A percentile compares a stretch with the other conserved stretches of the same genome.
Evolutionary conservation across 164 flowering plant genomes (phyloP).

Genomic region (Tetrastigma voinierianum): DNA sequence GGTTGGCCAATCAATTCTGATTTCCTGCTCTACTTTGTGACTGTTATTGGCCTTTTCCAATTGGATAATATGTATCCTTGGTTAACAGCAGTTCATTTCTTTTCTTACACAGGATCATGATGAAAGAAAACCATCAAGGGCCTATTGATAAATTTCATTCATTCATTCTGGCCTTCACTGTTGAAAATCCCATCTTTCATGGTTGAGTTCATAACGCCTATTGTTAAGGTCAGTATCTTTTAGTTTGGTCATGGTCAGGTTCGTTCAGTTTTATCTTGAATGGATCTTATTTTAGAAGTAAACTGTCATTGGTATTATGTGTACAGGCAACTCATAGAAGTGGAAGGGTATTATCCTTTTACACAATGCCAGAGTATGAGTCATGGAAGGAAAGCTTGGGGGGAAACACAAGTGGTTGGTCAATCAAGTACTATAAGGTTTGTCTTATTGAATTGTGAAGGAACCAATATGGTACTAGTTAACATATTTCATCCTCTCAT

Average conservation of each 20-base stretch:
- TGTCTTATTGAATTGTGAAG: slow-evolving; percentile 11
- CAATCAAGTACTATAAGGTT: slow-evolving; percentile 96
- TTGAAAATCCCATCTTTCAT: slow-evolving; percentile 80
- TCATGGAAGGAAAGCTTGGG: slow-evolving; percentile 71
- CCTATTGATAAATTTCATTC: slow-evolving; percentile 82
- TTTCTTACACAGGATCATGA: slow-evolving; percentile 76
- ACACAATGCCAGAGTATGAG: slow-evolving; percentile 90
- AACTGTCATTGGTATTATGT: not conserved
- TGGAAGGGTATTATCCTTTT: slow-evolving; percentile 56
- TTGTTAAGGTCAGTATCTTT: slow-evolving; percentile 69
- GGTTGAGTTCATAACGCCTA: slow-evolving; percentile 88
- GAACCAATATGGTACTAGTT: no score
- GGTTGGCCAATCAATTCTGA: slow-evolving; percentile 33
- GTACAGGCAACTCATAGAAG: slow-evolving; percentile 62
- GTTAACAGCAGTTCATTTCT: slow-evolving; percentile 1
- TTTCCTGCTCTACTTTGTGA: not conserved
- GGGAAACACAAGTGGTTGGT: slow-evolving; percentile 65
- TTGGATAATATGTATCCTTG: not conserved
- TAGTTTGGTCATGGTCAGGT: not conserved
- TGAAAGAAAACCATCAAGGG: slow-evolving; percentile 96
- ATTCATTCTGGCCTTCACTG: slow-evolving; percentile 95
- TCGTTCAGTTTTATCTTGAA: not conserved
- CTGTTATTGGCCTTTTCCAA: no score
- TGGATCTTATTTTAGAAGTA: not conserved
- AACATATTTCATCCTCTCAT: no score